phyloP scores from a whole-genome alignment of 2,329 filamentous ascomycete species.

The Trichoderma aggressivum region DNA sequence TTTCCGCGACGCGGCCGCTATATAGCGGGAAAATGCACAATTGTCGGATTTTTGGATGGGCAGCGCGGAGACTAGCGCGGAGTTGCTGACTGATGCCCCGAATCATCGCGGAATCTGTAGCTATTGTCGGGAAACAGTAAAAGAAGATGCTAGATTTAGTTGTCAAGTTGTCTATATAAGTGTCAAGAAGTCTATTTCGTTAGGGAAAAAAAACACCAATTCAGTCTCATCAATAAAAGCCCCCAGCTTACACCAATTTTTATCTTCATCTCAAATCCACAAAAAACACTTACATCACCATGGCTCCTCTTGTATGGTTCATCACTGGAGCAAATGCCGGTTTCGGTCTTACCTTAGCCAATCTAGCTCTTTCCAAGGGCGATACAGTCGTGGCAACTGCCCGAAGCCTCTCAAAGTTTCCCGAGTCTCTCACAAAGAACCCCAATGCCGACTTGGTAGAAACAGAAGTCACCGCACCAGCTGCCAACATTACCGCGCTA shows the following conservation, averaged over 20 bases:
- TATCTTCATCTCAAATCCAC: not conserved
- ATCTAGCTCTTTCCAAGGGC: constrained; percentile 37
- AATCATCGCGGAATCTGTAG: not conserved
- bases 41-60: not conserved
- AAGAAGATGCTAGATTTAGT: not conserved
- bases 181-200: too few relatives aligned
- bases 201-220: not conserved
- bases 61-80: not conserved
- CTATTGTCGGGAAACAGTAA: not conserved
- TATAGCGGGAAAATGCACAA: not conserved
- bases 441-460: constrained; percentile 25
- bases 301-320: constrained; percentile 34
- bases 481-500: constrained; percentile 28
- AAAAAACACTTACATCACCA: not conserved
- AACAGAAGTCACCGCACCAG: not conserved
- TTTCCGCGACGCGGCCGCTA: not conserved
- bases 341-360: constrained; percentile 42
- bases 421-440: constrained; percentile 39
- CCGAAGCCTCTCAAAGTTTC: constrained; percentile 35
- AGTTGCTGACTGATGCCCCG: constrained; percentile 10
- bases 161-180: not conserved
- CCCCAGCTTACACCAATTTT: not conserved
- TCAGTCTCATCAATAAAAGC: not conserved
- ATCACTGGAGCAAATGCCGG: constrained; percentile 48
- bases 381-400: constrained; percentile 46